Conservation (phyloP, 257 asterid species). For the Nicotiana paniculata region DNA sequence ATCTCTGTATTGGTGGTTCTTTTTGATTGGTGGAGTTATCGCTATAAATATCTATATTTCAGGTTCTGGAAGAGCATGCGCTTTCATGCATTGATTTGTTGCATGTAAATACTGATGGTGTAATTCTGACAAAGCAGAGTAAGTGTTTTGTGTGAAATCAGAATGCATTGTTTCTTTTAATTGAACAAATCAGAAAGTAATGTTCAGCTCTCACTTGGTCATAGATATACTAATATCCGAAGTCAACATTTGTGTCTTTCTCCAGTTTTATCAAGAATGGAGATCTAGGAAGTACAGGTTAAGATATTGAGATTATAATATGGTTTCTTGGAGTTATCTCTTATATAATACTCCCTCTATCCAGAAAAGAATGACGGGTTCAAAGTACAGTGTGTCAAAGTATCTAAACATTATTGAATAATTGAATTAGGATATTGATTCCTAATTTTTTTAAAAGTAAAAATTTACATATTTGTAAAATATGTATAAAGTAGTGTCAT, state of each 20-base stretch:
- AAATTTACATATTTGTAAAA: background rate
- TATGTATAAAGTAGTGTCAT: background rate
- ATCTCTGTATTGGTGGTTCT: background rate
- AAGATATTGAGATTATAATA: background rate
- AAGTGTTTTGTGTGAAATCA: slow-evolving; percentile 24
- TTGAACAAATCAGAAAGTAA: background rate
- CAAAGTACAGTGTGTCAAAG: background rate
- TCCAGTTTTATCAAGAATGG: background rate
- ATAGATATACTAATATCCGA: background rate
- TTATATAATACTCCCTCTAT: background rate
- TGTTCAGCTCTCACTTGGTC: background rate
- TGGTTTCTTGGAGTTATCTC: background rate
- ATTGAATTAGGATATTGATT: background rate
- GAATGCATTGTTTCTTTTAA: background rate
- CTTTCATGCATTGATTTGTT: slow-evolving; percentile 74
- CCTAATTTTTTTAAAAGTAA: background rate
- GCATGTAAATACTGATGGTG: slow-evolving; percentile 68
- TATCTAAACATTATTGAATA: background rate
- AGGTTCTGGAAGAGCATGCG: slow-evolving; percentile 88
- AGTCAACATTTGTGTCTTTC: background rate
- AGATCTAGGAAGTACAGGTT: background rate
- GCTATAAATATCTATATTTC: slow-evolving; percentile 24
- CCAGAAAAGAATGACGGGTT: background rate
- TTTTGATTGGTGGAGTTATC: background rate
- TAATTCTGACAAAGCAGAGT: slow-evolving; percentile 81